Evolutionary conservation across 208 protist species (phyloP).

Genomic region (Trypanosomatidae sp.): DNA sequence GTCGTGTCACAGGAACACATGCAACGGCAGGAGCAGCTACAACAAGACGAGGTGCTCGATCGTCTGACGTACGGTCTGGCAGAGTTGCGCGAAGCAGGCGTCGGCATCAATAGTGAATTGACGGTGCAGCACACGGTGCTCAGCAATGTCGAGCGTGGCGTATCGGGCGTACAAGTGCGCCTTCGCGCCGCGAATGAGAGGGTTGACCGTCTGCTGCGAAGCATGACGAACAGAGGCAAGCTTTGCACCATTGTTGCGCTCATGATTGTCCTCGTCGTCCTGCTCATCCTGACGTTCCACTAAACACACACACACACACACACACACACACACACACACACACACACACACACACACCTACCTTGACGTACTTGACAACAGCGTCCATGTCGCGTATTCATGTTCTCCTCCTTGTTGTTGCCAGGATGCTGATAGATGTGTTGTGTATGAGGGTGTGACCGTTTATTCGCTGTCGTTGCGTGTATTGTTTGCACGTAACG

Average conservation of each 20-base stretch:
- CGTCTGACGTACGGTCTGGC: constrained; percentile 60
- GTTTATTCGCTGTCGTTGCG: too few species aligned
- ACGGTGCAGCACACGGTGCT: constrained; percentile 52
- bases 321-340: not conserved
- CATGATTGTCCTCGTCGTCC: constrained; percentile 29
- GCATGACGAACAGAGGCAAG: constrained; percentile 72
- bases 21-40: constrained; percentile 38
- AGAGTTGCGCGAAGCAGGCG: constrained; percentile 64
- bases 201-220: constrained; percentile 70
- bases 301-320: not conserved
- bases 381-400: too few species aligned
- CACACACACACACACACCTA: not conserved
- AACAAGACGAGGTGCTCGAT: constrained; percentile 68
- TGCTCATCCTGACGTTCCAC: constrained; percentile 22
- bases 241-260: constrained; percentile 59
- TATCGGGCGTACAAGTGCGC: constrained; percentile 46
- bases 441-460: too few species aligned
- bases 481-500: too few species aligned
- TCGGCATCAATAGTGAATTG: constrained; percentile 67
- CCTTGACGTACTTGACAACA: not conserved
- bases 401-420: too few species aligned
- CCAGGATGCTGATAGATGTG: too few species aligned
- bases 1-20: constrained; percentile 31
- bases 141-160: constrained; percentile 38
- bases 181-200: constrained; percentile 62